These are phyloP conservation scores for Fusarium sp. DNA, from an alignment of 2,329 filamentous ascomycete genomes.

Conservation along the genomic window DNA sequence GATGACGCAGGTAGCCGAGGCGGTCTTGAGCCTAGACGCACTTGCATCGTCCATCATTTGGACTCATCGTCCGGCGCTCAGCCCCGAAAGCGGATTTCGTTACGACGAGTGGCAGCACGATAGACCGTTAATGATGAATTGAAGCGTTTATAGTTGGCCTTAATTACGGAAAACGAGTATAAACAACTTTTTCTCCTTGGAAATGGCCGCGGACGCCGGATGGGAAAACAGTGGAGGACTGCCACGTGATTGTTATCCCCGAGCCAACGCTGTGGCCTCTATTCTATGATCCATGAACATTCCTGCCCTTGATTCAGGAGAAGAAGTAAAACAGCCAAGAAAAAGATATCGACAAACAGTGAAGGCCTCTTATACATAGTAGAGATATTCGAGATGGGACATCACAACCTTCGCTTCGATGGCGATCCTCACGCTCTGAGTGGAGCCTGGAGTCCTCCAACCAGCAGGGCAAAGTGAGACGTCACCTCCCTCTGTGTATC, in stretches of 20 bases:
- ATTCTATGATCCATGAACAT: constrained; percentile 4
- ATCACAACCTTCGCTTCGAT: constrained; percentile 55
- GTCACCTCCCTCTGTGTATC: not conserved
- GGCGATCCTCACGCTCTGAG: constrained; percentile 52
- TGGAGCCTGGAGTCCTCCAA: constrained; percentile 56
- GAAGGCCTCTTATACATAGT: not conserved
- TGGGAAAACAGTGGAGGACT: not conserved
- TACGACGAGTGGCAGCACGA: constrained; percentile 10
- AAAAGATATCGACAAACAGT: not conserved
- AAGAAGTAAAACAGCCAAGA: not conserved
- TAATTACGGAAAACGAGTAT: not conserved
- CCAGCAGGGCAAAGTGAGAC: constrained; percentile 56
- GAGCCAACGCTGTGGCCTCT: constrained; percentile 24
- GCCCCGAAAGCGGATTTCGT: constrained; percentile 10
- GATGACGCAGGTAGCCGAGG: constrained; percentile 26
- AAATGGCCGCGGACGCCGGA: not conserved
- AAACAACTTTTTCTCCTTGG: not conserved
- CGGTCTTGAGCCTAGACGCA: constrained; percentile 12
- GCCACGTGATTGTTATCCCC: constrained; percentile 34
- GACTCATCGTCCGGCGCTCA: constrained; percentile 6
- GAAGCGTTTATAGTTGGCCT: not conserved
- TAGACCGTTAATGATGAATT: constrained; percentile 7
- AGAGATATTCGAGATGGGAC: constrained; percentile 33
- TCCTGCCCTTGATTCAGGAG: not conserved
- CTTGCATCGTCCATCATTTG: constrained; percentile 5